Evolutionary conservation across 305 asterid genomes (phyloP).

Genomic region (Rubia peregrina): DNA sequence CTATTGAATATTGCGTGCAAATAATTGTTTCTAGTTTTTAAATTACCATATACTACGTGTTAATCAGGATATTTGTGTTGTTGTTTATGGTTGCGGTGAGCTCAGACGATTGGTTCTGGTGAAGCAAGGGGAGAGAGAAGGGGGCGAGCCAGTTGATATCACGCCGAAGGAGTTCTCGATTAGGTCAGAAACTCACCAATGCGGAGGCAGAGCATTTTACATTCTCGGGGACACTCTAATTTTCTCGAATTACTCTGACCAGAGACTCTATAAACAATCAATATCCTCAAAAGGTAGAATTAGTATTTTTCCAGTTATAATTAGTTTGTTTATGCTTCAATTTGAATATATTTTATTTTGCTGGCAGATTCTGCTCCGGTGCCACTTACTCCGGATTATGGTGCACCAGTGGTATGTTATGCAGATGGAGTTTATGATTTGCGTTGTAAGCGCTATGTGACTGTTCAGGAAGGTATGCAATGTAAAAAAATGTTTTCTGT

Average conservation of each 20-base stretch:
- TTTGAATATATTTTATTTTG: too few species aligned
- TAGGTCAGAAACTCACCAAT: conserved; percentile 79
- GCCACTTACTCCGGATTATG: conserved; percentile 86
- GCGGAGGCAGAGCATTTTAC: conserved; percentile 83
- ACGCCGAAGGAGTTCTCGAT: conserved; percentile 75
- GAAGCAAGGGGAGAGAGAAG: conserved; percentile 49
- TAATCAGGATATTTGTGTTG: not conserved
- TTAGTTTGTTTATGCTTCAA: not conserved
- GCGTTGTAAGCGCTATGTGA: conserved; percentile 60
- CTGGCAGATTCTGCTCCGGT: conserved; percentile 60
- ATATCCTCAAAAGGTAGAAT: conserved; percentile 37
- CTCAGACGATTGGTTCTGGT: conserved; percentile 78
- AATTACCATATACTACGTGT: not conserved
- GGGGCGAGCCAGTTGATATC: conserved; percentile 50
- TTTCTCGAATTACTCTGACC: conserved; percentile 89
- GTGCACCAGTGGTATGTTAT: conserved; percentile 58
- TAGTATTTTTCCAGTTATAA: not conserved
- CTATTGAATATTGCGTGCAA: too few species aligned
- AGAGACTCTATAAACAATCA: conserved; percentile 68
- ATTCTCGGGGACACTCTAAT: conserved; percentile 55
- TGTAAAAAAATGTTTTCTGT: not conserved
- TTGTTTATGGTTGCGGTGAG: conserved; percentile 8
- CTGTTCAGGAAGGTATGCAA: conserved; percentile 72
- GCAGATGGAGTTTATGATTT: conserved; percentile 92
- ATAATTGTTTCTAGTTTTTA: not conserved